These are phyloP conservation scores for Paraphoma sp. DNA, from an alignment of 2,329 filamentous ascomycete species.

Conservation along the genomic window DNA sequence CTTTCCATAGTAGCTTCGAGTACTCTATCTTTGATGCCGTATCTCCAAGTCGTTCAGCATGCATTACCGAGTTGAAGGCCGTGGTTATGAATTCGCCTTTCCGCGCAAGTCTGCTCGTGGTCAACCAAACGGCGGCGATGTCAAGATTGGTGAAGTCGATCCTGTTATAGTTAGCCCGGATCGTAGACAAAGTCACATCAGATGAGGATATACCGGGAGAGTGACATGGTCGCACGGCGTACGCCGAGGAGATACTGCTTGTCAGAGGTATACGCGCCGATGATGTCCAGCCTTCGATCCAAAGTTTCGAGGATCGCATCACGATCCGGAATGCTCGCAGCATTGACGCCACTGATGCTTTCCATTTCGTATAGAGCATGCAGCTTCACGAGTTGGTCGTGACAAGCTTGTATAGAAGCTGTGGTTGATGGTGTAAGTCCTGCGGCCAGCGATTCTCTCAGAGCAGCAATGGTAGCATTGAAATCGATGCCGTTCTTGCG, in stretches of 20 bases:
- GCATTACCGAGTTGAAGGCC: slow-evolving; percentile 91
- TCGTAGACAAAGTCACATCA: neutral
- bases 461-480: slow-evolving; percentile 62
- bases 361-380: slow-evolving; percentile 91
- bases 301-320: slow-evolving; percentile 60
- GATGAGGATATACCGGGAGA: slow-evolving; percentile 64
- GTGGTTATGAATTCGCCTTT: slow-evolving; percentile 84
- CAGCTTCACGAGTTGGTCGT: slow-evolving; percentile 83
- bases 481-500: slow-evolving; percentile 62
- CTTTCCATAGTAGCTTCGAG: slow-evolving; percentile 89
- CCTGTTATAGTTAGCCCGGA: slow-evolving; percentile 33
- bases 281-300: slow-evolving; percentile 79
- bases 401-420: slow-evolving; percentile 80
- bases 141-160: slow-evolving; percentile 71
- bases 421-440: slow-evolving; percentile 79
- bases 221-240: slow-evolving; percentile 84
- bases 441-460: slow-evolving; percentile 74
- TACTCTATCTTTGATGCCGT: slow-evolving; percentile 93
- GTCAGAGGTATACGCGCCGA: slow-evolving; percentile 88
- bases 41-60: slow-evolving; percentile 83
- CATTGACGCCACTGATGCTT: slow-evolving; percentile 64
- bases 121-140: slow-evolving; percentile 83
- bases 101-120: slow-evolving; percentile 82
- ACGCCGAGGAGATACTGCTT: slow-evolving; percentile 93
- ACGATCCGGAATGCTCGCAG: slow-evolving; percentile 45